These are phyloP conservation scores for Mortierella sp. DNA, from an alignment of 371 early-diverging fungal species.

Conservation along the genomic window DNA sequence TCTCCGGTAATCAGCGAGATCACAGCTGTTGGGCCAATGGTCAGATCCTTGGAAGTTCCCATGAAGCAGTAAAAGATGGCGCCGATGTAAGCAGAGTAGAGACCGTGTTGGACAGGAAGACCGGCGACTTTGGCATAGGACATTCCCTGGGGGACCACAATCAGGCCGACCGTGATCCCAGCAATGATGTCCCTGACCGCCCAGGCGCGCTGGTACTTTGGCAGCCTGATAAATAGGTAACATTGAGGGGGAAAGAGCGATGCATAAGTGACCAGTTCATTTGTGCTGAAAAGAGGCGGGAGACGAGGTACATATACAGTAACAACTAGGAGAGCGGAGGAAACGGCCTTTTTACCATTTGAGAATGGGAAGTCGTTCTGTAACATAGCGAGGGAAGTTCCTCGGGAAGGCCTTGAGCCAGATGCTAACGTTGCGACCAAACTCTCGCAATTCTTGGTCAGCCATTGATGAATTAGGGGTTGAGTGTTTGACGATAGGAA, in stretches of 20 bases:
- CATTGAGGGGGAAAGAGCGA: neutral
- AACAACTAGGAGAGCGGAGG: too few species aligned
- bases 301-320: neutral
- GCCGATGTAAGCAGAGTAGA: conserved; percentile 89
- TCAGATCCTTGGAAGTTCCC: conserved; percentile 89
- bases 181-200: conserved; percentile 86
- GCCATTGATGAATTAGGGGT: conserved; percentile 26
- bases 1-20: conserved; percentile 77
- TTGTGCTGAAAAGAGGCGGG: neutral
- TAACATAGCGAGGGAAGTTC: conserved; percentile 42
- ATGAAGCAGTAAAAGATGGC: conserved; percentile 82
- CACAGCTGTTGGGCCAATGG: conserved; percentile 93
- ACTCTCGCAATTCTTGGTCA: conserved; percentile 46
- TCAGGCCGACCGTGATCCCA: conserved; percentile 86
- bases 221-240: conserved; percentile 43
- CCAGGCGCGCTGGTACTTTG: conserved; percentile 70
- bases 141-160: conserved; percentile 88
- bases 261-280: neutral
- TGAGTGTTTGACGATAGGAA: neutral
- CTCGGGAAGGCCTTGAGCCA: conserved; percentile 44
- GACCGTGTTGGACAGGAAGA: conserved; percentile 86
- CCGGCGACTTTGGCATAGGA: conserved; percentile 89
- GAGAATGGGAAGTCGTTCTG: conserved; percentile 48
- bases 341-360: conserved; percentile 47
- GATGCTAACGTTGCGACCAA: conserved; percentile 21